Evolutionary conservation across 2,329 filamentous ascomycete species (phyloP), one percentile per base, ranked within the genome.

Genomic region (Podosphaera fusca): DNA sequence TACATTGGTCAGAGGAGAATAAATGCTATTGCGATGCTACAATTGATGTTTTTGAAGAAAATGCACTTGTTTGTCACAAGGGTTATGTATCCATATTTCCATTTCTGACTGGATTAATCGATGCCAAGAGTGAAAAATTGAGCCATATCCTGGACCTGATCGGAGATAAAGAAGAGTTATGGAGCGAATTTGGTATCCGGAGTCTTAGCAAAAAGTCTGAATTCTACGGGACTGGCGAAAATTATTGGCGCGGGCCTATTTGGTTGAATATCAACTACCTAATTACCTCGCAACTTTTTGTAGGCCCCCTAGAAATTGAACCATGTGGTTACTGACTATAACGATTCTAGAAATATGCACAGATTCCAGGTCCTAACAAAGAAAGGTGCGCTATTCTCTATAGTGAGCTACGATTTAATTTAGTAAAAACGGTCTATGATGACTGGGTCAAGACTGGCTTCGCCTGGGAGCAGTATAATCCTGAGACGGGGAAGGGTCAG

Each of bases 261-360:
- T 96, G 90, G 90, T 85, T 96, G 66, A 92, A 92, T 67, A 88
- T 96, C 62, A 96, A 96, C 71, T 96, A 95, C 69, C 74, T 96
- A 64, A 81, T 85, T 55, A 72, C 95, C 56, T 79, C 82, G 62
- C 81, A 86, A 66, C 79, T 96, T 35, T 75, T 82, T 62, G 85
- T 89, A 75, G 73, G 84, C n/a, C 5, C 21, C 38, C 56, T 34
- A 31, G 36, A 38, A 36, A 36, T 33, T 31, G 30, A 10, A 38
- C 33, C 50, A 51, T 49, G 57, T 30, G 35, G 29, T 36, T 30
- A 4, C 35, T 29, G 29, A 35, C 45, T 57, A 62, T 63, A 61
- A 57, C 58, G 61, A 83, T 82, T 77, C 80, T 61, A 72, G 85
- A 63, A 85, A 82, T 58, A 78, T 69, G 59, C 76, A 73, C 64